Percentiles rank a stretch among this genome's conserved stretches.
Evolutionary conservation across 192 early-diverging fungal species (phyloP).

Genomic region (Rhizophagus prolifer): DNA sequence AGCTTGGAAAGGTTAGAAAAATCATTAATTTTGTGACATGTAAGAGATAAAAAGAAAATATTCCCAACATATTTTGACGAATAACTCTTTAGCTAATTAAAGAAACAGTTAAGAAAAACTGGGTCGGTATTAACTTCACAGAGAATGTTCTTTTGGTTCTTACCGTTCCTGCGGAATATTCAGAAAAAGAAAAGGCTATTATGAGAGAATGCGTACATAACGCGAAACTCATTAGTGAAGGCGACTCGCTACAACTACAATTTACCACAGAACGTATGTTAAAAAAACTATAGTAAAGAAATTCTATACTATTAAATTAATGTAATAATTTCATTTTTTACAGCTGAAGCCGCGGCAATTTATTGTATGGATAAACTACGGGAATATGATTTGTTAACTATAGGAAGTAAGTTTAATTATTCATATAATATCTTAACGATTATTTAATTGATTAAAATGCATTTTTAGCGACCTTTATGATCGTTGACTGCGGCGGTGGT

Average conservation of each 20-base stretch:
- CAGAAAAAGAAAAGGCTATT: neutral
- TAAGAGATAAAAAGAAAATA: neutral
- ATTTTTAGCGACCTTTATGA: constrained; percentile 37
- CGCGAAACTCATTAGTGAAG: neutral
- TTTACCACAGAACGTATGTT: constrained; percentile 24
- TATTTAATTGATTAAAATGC: neutral
- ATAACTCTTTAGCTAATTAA: constrained; percentile 7
- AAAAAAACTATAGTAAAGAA: neutral
- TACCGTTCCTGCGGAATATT: constrained; percentile 8
- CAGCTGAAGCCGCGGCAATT: neutral
- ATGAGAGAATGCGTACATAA: constrained; percentile 8
- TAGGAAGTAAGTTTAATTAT: neutral
- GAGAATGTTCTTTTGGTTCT: neutral
- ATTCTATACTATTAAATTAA: too few species aligned
- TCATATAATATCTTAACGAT: neutral
- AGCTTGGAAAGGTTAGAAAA: constrained; percentile 3
- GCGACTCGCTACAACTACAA: neutral
- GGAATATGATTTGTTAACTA: neutral
- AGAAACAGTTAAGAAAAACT: neutral
- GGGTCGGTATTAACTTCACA: neutral
- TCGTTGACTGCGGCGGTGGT: constrained; percentile 47
- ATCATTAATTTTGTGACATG: neutral
- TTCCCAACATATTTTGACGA: neutral
- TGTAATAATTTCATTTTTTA: neutral
- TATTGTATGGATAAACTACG: neutral